Base-by-base conservation (phyloP, 495 filamentous ascomycete genomes). In the Pseudevernia furfuracea region DNA sequence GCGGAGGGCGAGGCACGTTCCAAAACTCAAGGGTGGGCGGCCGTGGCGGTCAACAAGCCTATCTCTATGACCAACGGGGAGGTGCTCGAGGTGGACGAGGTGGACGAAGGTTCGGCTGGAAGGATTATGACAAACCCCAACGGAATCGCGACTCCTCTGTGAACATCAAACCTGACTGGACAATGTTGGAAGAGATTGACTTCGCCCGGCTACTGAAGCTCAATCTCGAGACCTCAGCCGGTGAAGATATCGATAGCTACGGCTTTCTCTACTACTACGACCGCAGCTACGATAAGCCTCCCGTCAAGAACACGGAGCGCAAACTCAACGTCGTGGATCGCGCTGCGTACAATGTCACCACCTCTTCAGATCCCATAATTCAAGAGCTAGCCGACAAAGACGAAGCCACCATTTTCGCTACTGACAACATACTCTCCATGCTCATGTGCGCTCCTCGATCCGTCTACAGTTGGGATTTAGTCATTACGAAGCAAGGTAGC, bases 251-350 rank as follows among this genome's bases (percentile, higher is more conserved):
- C 62, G 94, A 96, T 57, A 84, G 82, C 72, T 97, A 97, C 75
- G 94, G 94, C 70, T 97, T 97, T 86, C 81, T 97, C 44, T 88
- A 96, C 83, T 92, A 92, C 84, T 98, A 98, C 75, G 94, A 98
- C 77, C 87, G 92, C 60, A 85, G 85, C 62, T 96, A 89, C 82
- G 94, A 98, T 76, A 94, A 93, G 81, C 83, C 87, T 62, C 87
- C 91, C 10, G 90, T 93, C 70, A 95, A 95, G 85, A 84, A 83
- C 58, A 84, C 86, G 30, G 91, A 96, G 81, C 85, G 88, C 71
- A 91, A 89, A 73, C 85, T 98, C 71, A 85, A 88, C 55, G 83
- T 91, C 39, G 82, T 97, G 61, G 95, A 98, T 71, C 89, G 94
- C 49, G 91, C 92, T 49, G 91, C 91, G 62, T 98, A 97, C 84